Evolutionary conservation across 164 flowering plant species (phyloP).

Genomic region (Buxus sempervirens): DNA sequence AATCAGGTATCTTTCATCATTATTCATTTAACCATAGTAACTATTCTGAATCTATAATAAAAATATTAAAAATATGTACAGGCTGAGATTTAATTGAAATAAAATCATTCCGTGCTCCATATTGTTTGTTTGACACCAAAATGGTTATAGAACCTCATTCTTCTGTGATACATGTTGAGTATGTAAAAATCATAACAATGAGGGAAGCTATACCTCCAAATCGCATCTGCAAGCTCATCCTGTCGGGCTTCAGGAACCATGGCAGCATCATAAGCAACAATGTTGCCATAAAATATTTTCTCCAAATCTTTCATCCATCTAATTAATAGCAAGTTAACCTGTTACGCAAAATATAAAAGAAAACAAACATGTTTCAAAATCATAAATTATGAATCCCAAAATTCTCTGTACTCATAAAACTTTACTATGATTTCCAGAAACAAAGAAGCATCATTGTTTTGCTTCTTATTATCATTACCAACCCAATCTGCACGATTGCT

Average conservation of each 20-base stretch:
- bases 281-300: constrained; percentile 91
- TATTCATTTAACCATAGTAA: too few species aligned
- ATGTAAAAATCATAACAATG: background rate
- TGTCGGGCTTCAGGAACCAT: constrained; percentile 76
- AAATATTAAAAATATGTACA: too few species aligned
- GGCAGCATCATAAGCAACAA: constrained; percentile 94
- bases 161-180: background rate
- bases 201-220: constrained; percentile 67
- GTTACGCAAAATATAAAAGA: constrained; percentile 12
- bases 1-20: too few species aligned
- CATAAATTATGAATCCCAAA: background rate
- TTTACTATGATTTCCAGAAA: background rate
- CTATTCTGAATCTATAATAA: too few species aligned
- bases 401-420: background rate
- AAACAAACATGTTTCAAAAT: background rate
- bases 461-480: too few species aligned
- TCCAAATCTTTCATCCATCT: constrained; percentile 97
- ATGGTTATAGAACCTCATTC: background rate
- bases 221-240: constrained; percentile 54
- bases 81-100: too few species aligned
- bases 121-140: too few species aligned
- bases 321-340: constrained; percentile 82
- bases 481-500: too few species aligned
- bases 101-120: too few species aligned
- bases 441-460: too few species aligned